phyloP scores from a whole-genome alignment of 768 basidiomycete genomes.

The Cystobasidium onofrii region DNA sequence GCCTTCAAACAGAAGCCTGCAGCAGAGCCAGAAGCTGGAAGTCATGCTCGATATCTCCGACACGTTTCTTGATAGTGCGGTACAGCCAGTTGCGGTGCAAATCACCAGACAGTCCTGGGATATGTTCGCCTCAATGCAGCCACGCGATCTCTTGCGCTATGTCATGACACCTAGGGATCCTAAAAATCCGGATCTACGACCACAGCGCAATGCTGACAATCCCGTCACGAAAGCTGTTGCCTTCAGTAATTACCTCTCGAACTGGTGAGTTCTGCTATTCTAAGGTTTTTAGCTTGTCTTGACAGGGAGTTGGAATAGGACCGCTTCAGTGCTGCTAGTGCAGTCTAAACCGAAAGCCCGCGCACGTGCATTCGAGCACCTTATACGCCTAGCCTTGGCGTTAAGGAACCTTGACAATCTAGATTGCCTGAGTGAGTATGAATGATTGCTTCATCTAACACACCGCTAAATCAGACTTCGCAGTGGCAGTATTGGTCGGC shows the following conservation, averaged over 20 bases:
- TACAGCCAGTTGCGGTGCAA: constrained; percentile 36
- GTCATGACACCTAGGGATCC: constrained; percentile 41
- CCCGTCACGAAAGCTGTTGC: constrained; percentile 38
- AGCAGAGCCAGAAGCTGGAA: background rate
- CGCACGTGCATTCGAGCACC: constrained; percentile 75
- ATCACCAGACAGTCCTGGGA: constrained; percentile 41
- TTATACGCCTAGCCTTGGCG: constrained; percentile 71
- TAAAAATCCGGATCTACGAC: constrained; percentile 31
- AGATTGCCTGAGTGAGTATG: constrained; percentile 57
- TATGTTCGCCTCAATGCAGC: constrained; percentile 38
- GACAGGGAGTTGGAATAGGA: constrained; percentile 49
- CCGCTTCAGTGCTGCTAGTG: constrained; percentile 78
- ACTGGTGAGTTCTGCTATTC: constrained; percentile 33
- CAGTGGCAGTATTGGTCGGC: constrained; percentile 78
- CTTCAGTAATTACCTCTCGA: constrained; percentile 38
- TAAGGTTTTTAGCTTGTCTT: no score
- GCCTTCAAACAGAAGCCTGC: background rate
- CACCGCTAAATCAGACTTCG: no score
- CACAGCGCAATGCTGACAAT: constrained; percentile 30
- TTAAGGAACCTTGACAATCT: constrained; percentile 83
- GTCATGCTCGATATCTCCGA: constrained; percentile 35
- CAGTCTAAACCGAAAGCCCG: constrained; percentile 69
- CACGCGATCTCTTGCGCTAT: constrained; percentile 42
- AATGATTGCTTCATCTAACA: no score
- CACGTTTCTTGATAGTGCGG: constrained; percentile 33